A percentile compares a stretch with the other conserved stretches of the same genome.
These are phyloP conservation scores for Colletotrichum sansevieriae DNA, from an alignment of 2,329 filamentous ascomycete genomes.

Conservation along the genomic window DNA sequence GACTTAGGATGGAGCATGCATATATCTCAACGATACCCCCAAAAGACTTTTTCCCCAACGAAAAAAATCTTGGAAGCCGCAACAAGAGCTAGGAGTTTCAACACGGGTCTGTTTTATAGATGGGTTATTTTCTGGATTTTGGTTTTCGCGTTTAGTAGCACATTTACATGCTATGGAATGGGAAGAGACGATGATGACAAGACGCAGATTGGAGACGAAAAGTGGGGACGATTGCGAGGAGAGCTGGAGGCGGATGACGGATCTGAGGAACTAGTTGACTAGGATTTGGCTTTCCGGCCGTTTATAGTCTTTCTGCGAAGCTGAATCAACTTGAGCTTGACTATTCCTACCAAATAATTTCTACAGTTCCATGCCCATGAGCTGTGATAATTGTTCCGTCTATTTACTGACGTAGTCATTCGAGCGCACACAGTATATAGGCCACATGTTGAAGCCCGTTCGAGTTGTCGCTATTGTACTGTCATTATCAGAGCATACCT, in stretches of 20 bases:
- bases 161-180: slow-evolving; percentile 20
- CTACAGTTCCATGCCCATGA: no score
- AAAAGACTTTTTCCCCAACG: slow-evolving; percentile 41
- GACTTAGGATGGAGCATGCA: slow-evolving; percentile 44
- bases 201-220: slow-evolving; percentile 3
- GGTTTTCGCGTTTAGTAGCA: slow-evolving; percentile 4
- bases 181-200: slow-evolving; percentile 18
- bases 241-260: not conserved
- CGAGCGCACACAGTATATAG: no score
- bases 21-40: slow-evolving; percentile 60
- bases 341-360: not conserved
- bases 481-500: no score
- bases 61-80: slow-evolving; percentile 30
- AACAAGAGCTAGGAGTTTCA: slow-evolving; percentile 39
- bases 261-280: not conserved
- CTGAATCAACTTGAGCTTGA: slow-evolving; percentile 32
- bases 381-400: no score
- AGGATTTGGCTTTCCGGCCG: not conserved
- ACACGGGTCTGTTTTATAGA: slow-evolving; percentile 37
- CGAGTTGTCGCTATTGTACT: no score
- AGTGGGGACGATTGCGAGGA: not conserved
- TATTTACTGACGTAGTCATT: no score
- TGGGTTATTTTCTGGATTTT: slow-evolving; percentile 15
- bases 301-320: slow-evolving; percentile 26
- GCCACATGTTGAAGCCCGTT: no score